phyloP scores from a whole-genome alignment of 2,329 filamentous ascomycete species.

The Ophiostoma fasciatum region DNA sequence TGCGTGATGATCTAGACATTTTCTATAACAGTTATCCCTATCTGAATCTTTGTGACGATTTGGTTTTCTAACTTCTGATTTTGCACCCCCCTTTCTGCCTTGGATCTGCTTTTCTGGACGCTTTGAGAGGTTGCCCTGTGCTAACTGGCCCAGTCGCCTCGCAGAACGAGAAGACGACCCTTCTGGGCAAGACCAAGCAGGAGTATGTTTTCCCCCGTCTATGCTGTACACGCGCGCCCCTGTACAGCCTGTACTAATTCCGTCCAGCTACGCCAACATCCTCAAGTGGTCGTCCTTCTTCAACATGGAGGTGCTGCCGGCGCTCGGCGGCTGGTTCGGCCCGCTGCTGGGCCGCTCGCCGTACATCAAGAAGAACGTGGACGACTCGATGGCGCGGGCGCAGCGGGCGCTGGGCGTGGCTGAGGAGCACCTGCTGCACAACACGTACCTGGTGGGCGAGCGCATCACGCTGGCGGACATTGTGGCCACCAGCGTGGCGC shows the following conservation, averaged over 20 bases:
- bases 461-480: conserved; percentile 92
- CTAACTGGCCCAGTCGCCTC: conserved; percentile 63
- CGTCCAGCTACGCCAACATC: conserved; percentile 70
- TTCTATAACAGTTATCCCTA: conserved; percentile 94
- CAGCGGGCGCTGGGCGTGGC: conserved; percentile 55
- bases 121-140: not conserved
- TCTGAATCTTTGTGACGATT: conserved; percentile 87
- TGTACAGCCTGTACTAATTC: conserved; percentile 1
- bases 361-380: conserved; percentile 98
- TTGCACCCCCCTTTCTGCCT: conserved; percentile 15
- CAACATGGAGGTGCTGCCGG: conserved; percentile 71
- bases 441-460: conserved; percentile 97
- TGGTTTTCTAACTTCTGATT: conserved; percentile 73
- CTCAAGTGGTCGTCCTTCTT: conserved; percentile 96
- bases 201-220: conserved; percentile 42
- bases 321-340: conserved; percentile 66
- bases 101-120: conserved; percentile 18
- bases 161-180: conserved; percentile 99
- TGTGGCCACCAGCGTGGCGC: conserved; percentile 64
- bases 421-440: conserved; percentile 76
- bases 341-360: conserved; percentile 66
- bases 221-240: not conserved
- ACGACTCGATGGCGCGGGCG: conserved; percentile 58
- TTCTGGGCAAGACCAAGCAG: conserved; percentile 99
- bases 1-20: conserved; percentile 59